phyloP scores from a whole-genome alignment of 23 red algal species.

The Chondrus crispus region DNA sequence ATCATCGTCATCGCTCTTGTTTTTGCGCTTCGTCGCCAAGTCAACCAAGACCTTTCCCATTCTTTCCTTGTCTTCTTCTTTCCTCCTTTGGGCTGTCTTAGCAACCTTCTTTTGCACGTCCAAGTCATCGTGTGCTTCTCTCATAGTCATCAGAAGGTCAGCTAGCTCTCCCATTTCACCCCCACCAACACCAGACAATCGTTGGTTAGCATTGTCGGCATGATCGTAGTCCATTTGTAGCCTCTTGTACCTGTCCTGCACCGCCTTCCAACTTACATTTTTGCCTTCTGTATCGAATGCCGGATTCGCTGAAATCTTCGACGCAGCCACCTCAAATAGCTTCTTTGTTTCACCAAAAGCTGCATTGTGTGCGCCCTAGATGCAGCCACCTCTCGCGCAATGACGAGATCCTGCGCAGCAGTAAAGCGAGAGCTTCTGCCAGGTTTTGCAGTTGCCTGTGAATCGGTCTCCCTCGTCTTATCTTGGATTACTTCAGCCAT shows the following conservation, averaged over 20 bases:
- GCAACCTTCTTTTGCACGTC: not conserved
- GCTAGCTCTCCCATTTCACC: not conserved
- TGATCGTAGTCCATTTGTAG: not conserved
- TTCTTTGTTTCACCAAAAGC: not conserved
- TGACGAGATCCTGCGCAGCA: not conserved
- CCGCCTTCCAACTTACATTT: too few relatives aligned
- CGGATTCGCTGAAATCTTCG: not conserved
- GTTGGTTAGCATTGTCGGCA: not conserved
- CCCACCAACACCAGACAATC: not conserved
- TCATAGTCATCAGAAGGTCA: not conserved
- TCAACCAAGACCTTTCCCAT: not conserved
- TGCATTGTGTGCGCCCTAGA: not conserved
- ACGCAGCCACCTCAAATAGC: not conserved
- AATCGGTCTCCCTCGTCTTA: too few relatives aligned
- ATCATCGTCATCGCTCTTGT: not conserved
- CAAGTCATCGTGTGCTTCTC: not conserved
- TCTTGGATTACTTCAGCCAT: not conserved
- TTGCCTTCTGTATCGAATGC: not conserved
- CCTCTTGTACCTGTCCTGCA: slow-evolving; percentile 16
- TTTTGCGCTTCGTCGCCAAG: not conserved
- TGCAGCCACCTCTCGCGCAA: not conserved
- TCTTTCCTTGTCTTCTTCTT: not conserved
- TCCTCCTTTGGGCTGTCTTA: not conserved
- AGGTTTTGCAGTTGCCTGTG: not conserved
- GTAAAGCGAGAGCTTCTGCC: not conserved